phyloP scores from a whole-genome alignment of 306 rosid genomes.

The barrel medic (Medicago truncatula) region MtrunA17r5.0-ANR NC_053048.1:3090501-3091000 shows the following conservation, averaged over 20 bases:
- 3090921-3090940: neutral
- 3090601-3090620: conserved; percentile 20
- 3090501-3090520: conserved; percentile 41
- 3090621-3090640: conserved; percentile 16
- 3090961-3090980: conserved; percentile 59
- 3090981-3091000: conserved; percentile 61
- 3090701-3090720: conserved; percentile 16
- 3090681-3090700: neutral
- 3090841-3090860: conserved; percentile 41
- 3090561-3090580: conserved; percentile 34
- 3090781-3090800: conserved; percentile 15
- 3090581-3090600: conserved; percentile 38
- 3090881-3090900: conserved; percentile 20
- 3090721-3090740: conserved; percentile 44
- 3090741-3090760: conserved; percentile 15
- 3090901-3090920: conserved; percentile 23
- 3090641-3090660: conserved; percentile 23
- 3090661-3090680: neutral
- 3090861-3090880: conserved; percentile 37
- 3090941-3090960: conserved; percentile 44
- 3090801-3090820: neutral
- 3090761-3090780: conserved; percentile 29
- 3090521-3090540: conserved; percentile 20
- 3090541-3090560: neutral
- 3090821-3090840: conserved; percentile 15